Percentiles rank a stretch among this genome's conserved stretches.
phyloP scores from a whole-genome alignment of 139 green algal genomes.

The Chlamydomonas applanata region DNA sequence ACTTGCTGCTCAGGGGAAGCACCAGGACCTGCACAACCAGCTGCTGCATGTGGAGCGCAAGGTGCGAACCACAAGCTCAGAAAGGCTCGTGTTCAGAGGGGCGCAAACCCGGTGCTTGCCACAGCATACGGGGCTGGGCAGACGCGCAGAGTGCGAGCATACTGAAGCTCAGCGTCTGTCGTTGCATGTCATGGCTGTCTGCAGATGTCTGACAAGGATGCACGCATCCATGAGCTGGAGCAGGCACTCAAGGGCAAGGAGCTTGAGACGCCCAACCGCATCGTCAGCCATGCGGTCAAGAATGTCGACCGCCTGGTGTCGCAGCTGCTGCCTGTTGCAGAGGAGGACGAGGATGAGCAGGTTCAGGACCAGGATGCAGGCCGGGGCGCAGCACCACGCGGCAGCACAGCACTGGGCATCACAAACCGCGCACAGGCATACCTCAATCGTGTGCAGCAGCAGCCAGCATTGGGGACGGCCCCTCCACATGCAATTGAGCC shows the following conservation, averaged over 20 bases:
- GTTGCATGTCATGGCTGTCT: too few relatives aligned
- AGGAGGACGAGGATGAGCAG: constrained; percentile 7
- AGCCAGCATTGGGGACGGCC: neutral
- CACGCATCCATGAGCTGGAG: constrained; percentile 15
- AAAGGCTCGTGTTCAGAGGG: neutral
- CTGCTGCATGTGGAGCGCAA: neutral
- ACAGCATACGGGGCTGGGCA: too few relatives aligned
- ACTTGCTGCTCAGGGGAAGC: neutral
- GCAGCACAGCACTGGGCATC: neutral
- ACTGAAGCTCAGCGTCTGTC: too few relatives aligned
- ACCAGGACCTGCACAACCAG: neutral
- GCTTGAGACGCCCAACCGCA: neutral
- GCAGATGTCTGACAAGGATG: constrained; percentile 13
- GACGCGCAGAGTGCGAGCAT: too few relatives aligned
- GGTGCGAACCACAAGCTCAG: neutral
- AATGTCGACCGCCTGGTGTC: constrained; percentile 6
- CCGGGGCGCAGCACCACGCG: too few relatives aligned
- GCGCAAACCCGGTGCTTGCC: too few relatives aligned
- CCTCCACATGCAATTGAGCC: too few relatives aligned
- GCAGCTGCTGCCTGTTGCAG: constrained; percentile 6
- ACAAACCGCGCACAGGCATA: neutral
- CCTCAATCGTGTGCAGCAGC: neutral
- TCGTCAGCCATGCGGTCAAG: constrained; percentile 5
- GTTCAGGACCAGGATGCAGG: neutral
- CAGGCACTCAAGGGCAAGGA: neutral